Conservation (phyloP, 352 stramenopile genomes). For the Thraustotheca clavata region DNA sequence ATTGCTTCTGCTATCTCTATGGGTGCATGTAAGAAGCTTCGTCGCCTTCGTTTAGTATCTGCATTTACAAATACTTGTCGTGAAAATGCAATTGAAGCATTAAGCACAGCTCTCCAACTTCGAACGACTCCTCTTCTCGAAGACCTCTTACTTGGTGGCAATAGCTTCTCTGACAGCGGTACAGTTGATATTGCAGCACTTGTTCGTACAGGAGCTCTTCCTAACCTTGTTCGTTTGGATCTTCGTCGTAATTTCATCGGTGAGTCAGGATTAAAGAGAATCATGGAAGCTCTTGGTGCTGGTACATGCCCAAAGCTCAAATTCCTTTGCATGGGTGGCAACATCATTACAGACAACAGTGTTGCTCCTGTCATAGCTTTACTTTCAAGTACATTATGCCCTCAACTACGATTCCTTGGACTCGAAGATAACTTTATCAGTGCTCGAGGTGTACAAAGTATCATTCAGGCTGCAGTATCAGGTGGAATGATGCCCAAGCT, state of each 20-base stretch:
- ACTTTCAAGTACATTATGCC: slow-evolving; percentile 47
- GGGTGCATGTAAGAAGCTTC: slow-evolving; percentile 48
- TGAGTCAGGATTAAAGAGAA: slow-evolving; percentile 60
- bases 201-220: slow-evolving; percentile 49
- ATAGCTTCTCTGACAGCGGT: slow-evolving; percentile 65
- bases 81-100: slow-evolving; percentile 52
- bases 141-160: slow-evolving; percentile 60
- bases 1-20: slow-evolving; percentile 57
- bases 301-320: slow-evolving; percentile 53
- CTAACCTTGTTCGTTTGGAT: slow-evolving; percentile 57
- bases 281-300: slow-evolving; percentile 48
- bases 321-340: slow-evolving; percentile 78
- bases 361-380: slow-evolving; percentile 58
- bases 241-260: slow-evolving; percentile 77
- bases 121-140: slow-evolving; percentile 51
- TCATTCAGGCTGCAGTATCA: slow-evolving; percentile 62
- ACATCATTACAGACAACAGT: slow-evolving; percentile 79
- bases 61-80: slow-evolving; percentile 75
- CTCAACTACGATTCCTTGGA: slow-evolving; percentile 69
- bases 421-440: slow-evolving; percentile 80
- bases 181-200: slow-evolving; percentile 66
- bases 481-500: slow-evolving; percentile 80
- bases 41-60: slow-evolving; percentile 50
- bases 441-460: slow-evolving; percentile 54
- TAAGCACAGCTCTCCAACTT: slow-evolving; percentile 58